Percentiles rank a stretch among this genome's conserved stretches.
These are phyloP conservation scores for Epichloe elymi DNA, from an alignment of 2,329 filamentous ascomycete genomes.

Conservation along the genomic window DNA sequence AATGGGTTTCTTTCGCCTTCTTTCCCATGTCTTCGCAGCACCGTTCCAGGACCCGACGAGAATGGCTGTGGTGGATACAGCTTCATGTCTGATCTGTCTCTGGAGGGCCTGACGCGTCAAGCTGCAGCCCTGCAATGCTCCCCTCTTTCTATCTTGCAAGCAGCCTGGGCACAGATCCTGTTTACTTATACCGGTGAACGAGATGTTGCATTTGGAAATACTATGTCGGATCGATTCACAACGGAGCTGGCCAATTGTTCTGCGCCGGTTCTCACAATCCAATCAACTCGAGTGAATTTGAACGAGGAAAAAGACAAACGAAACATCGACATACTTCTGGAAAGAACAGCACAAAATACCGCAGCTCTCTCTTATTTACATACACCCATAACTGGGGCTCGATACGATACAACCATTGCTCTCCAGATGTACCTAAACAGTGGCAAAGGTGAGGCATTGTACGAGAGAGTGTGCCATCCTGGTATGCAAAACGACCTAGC, in stretches of 20 bases:
- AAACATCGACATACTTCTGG: neutral
- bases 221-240: conserved; percentile 16
- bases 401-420: conserved; percentile 22
- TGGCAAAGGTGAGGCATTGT: neutral
- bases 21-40: neutral
- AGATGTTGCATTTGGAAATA: conserved; percentile 21
- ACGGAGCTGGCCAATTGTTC: neutral
- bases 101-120: conserved; percentile 6
- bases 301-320: too few species aligned
- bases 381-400: conserved; percentile 2
- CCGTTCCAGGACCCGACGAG: neutral
- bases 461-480: neutral
- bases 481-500: neutral
- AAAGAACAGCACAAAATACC: neutral
- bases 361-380: neutral
- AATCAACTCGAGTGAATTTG: neutral
- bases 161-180: conserved; percentile 22
- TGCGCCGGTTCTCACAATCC: neutral
- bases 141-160: conserved; percentile 21
- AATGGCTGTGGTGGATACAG: conserved; percentile 5
- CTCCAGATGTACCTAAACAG: conserved; percentile 17
- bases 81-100: conserved; percentile 6
- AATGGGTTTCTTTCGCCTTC: conserved; percentile 10
- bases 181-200: conserved; percentile 20
- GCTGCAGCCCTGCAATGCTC: conserved; percentile 14